Conservation (phyloP, 805 yeast species). For the Yarrowia osloensis region DNA sequence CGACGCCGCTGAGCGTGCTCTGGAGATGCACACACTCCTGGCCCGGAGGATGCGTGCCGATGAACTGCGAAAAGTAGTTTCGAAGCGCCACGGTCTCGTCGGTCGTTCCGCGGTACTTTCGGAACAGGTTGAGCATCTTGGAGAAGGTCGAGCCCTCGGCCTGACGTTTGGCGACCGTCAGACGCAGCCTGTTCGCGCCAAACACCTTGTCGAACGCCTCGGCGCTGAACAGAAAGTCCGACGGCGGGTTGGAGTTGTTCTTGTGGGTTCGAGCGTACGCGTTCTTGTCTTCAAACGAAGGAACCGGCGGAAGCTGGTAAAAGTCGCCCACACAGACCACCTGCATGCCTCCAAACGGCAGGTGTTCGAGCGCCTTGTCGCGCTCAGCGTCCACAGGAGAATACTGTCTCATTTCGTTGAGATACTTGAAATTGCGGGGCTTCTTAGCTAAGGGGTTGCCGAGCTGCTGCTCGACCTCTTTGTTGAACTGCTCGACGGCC, state of each 20-base stretch:
- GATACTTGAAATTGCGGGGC: neutral
- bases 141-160: constrained; percentile 5
- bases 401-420: neutral
- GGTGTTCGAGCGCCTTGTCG: constrained; percentile 31
- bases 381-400: neutral
- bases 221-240: constrained; percentile 14
- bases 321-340: constrained; percentile 86
- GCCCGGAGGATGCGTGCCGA: neutral
- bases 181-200: neutral
- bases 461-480: too few species aligned
- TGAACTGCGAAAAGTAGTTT: neutral
- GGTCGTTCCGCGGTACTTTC: neutral
- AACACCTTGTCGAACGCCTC: neutral
- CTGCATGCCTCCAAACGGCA: constrained; percentile 92
- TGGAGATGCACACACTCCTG: neutral
- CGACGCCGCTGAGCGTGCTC: neutral
- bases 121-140: constrained; percentile 3
- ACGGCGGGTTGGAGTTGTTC: neutral
- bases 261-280: neutral
- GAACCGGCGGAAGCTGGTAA: constrained; percentile 89
- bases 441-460: neutral
- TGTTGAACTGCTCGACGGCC: constrained; percentile 34
- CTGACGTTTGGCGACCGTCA: constrained; percentile 15
- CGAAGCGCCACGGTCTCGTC: neutral
- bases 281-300: neutral